Evolutionary conservation across 805 yeast species (phyloP).

Genomic region (Lipomyces spencermartinsiae): DNA sequence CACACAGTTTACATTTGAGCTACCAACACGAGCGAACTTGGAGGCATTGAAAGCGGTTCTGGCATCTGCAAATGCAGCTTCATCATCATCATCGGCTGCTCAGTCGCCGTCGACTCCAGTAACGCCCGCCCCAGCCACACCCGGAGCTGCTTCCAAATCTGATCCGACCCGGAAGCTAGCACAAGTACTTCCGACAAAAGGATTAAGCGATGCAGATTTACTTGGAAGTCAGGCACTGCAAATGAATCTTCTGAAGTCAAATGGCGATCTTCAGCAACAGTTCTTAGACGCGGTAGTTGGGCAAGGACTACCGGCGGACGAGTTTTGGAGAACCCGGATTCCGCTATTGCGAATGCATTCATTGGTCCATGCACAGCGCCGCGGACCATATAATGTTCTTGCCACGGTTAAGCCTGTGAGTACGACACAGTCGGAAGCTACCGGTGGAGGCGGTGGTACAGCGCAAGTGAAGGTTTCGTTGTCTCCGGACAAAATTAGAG

Average conservation of each 20-base stretch:
- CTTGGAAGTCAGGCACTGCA: conserved; percentile 78
- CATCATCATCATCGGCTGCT: conserved; percentile 10
- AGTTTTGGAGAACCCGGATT: conserved; percentile 46
- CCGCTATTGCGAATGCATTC: conserved; percentile 86
- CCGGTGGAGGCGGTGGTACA: conserved; percentile 22
- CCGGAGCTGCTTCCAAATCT: conserved; percentile 53
- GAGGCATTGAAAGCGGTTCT: conserved; percentile 70
- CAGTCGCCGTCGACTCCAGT: conserved; percentile 39
- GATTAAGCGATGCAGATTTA: conserved; percentile 61
- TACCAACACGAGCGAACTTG: conserved; percentile 76
- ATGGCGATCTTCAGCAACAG: conserved; percentile 69
- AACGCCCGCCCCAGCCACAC: conserved; percentile 55
- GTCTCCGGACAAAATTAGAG: conserved; percentile 86
- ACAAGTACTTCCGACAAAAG: conserved; percentile 42
- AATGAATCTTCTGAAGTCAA: conserved; percentile 73
- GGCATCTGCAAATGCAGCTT: conserved; percentile 49
- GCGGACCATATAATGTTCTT: conserved; percentile 92
- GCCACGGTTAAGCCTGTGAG: conserved; percentile 83
- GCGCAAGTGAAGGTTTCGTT: conserved; percentile 85
- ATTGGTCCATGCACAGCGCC: conserved; percentile 77
- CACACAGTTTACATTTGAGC: conserved; percentile 58
- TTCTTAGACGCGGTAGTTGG: conserved; percentile 91
- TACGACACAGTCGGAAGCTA: conserved; percentile 86
- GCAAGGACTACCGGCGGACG: conserved; percentile 65
- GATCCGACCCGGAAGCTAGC: conserved; percentile 33